Percentiles rank a stretch among this genome's conserved stretches.
Evolutionary conservation across 23 red algal genomes (phyloP).

Genomic region (Gracilaria vermiculophylla): DNA sequence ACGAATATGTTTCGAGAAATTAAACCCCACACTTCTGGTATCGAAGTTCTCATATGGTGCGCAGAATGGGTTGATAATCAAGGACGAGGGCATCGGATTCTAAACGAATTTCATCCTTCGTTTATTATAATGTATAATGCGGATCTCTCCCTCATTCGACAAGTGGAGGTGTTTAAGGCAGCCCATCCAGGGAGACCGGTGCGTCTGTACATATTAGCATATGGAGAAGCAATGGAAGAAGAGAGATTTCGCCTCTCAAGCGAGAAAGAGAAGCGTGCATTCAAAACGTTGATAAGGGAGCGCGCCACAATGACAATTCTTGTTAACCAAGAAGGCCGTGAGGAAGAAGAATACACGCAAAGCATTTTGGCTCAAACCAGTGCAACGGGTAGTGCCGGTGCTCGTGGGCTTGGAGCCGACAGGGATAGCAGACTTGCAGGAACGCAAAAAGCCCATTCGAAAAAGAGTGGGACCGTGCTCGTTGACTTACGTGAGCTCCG

Average conservation of each 20-base stretch:
- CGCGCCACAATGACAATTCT: slow-evolving; percentile 81
- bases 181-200: slow-evolving; percentile 45
- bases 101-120: slow-evolving; percentile 71
- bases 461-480: slow-evolving; percentile 27
- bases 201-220: slow-evolving; percentile 79
- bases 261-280: slow-evolving; percentile 63
- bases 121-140: slow-evolving; percentile 93
- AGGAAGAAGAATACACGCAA: slow-evolving; percentile 40
- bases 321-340: slow-evolving; percentile 73
- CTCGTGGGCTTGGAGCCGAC: slow-evolving; percentile 48
- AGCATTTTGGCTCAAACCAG: background rate
- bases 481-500: slow-evolving; percentile 94
- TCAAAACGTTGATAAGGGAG: slow-evolving; percentile 93
- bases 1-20: slow-evolving; percentile 36
- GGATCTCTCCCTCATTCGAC: slow-evolving; percentile 61
- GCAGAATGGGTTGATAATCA: slow-evolving; percentile 59
- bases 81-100: slow-evolving; percentile 48
- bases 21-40: background rate
- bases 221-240: slow-evolving; percentile 81
- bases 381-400: background rate
- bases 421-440: slow-evolving; percentile 37
- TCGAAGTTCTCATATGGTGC: slow-evolving; percentile 67
- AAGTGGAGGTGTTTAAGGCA: slow-evolving; percentile 88
- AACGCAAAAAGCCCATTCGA: background rate
- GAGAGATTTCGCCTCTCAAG: slow-evolving; percentile 62